A percentile compares a stretch with the other conserved stretches of the same genome.
Evolutionary conservation across 1,284 basidiomycete species (phyloP).

Genomic region (Austropuccinia psidii): DNA sequence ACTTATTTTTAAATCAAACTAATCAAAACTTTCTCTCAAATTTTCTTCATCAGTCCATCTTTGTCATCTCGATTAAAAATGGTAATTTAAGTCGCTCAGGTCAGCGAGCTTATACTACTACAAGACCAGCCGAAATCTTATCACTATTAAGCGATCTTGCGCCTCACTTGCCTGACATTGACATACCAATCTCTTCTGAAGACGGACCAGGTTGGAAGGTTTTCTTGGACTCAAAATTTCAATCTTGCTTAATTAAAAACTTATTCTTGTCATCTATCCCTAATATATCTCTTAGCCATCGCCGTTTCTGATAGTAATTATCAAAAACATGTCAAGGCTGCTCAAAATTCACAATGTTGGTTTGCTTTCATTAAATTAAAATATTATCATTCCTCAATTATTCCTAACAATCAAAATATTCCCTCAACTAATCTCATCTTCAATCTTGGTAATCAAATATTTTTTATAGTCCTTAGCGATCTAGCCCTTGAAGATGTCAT

Average conservation of each 20-base stretch:
- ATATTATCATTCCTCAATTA: background rate
- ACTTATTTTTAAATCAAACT: background rate
- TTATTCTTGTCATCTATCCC: background rate
- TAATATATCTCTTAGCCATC: slow-evolving; percentile 4
- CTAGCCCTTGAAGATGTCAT: background rate
- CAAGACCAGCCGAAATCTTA: background rate
- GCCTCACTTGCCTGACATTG: slow-evolving; percentile 22
- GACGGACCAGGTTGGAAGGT: slow-evolving; percentile 24
- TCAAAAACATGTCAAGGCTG: slow-evolving; percentile 20
- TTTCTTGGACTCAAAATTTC: too few relatives aligned
- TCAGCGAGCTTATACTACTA: background rate
- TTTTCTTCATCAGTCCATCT: background rate
- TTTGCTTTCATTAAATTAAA: background rate
- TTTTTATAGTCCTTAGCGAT: background rate
- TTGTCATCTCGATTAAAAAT: slow-evolving; percentile 25
- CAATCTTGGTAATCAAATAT: background rate
- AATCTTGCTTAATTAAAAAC: too few relatives aligned
- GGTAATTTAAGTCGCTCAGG: slow-evolving; percentile 19
- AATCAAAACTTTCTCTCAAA: background rate
- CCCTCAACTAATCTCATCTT: background rate
- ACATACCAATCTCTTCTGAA: slow-evolving; percentile 13
- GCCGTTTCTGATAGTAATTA: slow-evolving; percentile 22
- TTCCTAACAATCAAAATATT: too few relatives aligned
- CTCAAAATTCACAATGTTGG: background rate
- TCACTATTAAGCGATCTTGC: slow-evolving; percentile 14